Base-by-base conservation (phyloP, 2,329 filamentous ascomycete genomes). In the Elsinoe fawcettii region DNA sequence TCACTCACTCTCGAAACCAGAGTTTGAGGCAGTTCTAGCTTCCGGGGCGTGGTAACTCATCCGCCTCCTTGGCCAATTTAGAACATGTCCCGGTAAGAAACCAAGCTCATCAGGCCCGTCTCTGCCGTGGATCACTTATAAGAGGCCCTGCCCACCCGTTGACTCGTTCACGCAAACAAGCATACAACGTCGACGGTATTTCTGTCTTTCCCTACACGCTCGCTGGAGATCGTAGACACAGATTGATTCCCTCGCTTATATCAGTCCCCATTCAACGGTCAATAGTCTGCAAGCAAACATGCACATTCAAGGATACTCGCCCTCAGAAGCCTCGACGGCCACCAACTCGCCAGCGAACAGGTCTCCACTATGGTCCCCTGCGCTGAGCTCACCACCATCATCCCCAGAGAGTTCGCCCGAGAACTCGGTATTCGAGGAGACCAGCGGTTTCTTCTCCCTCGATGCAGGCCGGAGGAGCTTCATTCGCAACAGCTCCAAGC, bases 11-110 rank as follows among this genome's bases (percentile, higher is more conserved):
- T 53, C 34, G 49, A 53, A 53, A 53, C 49, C 49, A 39, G 11
- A 53, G 32, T 25, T 46, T 53, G 30, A 53, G 12, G 49, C 49
- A 37, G 30, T 46, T 39, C 49, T 53, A 53, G 32, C 49, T 53
- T 25, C 46, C 30, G 27, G 16, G 16, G 3, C 14, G 25, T 51
- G 25, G 46, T 20, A 18, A 51, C 46, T 36, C 46, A 16, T 32
- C 12, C 46, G 25, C 27, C 32, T 16, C 49, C 49, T 34, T 37
- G 8, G 30, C 32, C 32, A 53, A 39, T 37, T 53, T 53, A 39
- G 49, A 53, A 53, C 49, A 53, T 53, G 49, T 53, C 49, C 49
- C 49, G 49, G 30, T 53, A 32, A 53, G 49, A 53, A 53, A 53
- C 49, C 49, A 53, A 53, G 49, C 32, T 53, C 49, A 53, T 39